Evolutionary conservation across 176 grass and related monocot species (phyloP).

Genomic region (Cenchrus fungigraminus): DNA sequence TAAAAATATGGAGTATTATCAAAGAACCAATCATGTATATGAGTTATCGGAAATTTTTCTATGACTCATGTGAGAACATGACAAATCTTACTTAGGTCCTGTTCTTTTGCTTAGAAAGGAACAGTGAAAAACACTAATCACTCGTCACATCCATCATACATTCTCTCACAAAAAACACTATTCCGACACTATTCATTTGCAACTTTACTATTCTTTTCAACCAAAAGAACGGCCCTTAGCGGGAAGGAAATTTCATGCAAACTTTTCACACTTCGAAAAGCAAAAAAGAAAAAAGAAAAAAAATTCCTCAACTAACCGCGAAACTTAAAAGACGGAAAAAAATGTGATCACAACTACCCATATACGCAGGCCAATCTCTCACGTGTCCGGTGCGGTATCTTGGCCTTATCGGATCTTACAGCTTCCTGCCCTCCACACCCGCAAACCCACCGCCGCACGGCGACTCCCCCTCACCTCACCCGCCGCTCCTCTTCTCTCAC

Average conservation of each 20-base stretch:
- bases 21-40: too few species aligned
- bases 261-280: background rate
- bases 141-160: too few species aligned
- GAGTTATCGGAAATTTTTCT: too few species aligned
- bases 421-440: slow-evolving; percentile 29
- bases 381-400: background rate
- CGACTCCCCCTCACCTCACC: background rate
- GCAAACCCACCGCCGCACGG: slow-evolving; percentile 36
- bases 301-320: background rate
- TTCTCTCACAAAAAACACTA: too few species aligned
- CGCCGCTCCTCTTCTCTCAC: background rate
- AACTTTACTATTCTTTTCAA: too few species aligned
- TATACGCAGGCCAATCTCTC: slow-evolving; percentile 25
- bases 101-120: too few species aligned
- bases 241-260: background rate
- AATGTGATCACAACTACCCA: background rate
- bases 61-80: too few species aligned
- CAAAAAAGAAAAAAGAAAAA: background rate
- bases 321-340: background rate
- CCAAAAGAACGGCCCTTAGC: too few species aligned
- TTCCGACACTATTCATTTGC: too few species aligned
- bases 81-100: too few species aligned
- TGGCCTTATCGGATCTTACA: slow-evolving; percentile 51
- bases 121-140: too few species aligned
- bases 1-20: too few species aligned